Base-by-base conservation (phyloP, 225 moss, liverwort and hornwort species). In the Takakia lepidozioides region DNA sequence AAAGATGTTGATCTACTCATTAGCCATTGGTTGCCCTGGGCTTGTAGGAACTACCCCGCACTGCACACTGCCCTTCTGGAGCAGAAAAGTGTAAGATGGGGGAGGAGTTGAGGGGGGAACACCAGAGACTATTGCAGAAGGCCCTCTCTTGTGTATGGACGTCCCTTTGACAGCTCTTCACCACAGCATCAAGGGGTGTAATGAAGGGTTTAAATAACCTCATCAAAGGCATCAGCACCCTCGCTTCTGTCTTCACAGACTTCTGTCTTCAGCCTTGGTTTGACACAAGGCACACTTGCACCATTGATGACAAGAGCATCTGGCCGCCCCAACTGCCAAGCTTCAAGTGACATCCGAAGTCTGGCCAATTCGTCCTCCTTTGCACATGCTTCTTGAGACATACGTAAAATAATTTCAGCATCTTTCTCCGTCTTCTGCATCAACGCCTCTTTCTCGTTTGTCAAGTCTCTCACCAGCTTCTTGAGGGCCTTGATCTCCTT, bases 401-500 rank as follows among this genome's bases (percentile, higher is more conserved):
- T 72, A 8, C 71, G 66, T 43, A 55, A 72, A 34, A 90, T 85
- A 27, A 81, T 61, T 36, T 55, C 23, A 8, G 75, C 81, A 69
- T 86, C 73, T 60, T 62, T 63, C 23, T 83, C 62, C 42, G 28
- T 35, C 59, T 81, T 90, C 45, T 72, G 72, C 16, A 86, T 10
- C 27, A 86, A 61, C 0, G 41, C 60, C 19, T 86, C 77, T 24
- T 83, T 90, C 47, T 86, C 86, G 68, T 54, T 66, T 40, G 77
- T 66, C 41, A 90, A 55, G 54, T 90, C 81, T 53, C 47, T 69
- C 48, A 78, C 73, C 59, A 86, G 66, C 36, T 80, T 78, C 52
- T 75, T 86, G 27, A 90, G 54, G 26, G 74, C 63, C 38, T 90
- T 86, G 32, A 86, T 83, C 29, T 86, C 89, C 51, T 85, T 90